These are phyloP conservation scores for Aethionema arabicum DNA, from an alignment of 345 rosid species.

Conservation along the genomic window DNA sequence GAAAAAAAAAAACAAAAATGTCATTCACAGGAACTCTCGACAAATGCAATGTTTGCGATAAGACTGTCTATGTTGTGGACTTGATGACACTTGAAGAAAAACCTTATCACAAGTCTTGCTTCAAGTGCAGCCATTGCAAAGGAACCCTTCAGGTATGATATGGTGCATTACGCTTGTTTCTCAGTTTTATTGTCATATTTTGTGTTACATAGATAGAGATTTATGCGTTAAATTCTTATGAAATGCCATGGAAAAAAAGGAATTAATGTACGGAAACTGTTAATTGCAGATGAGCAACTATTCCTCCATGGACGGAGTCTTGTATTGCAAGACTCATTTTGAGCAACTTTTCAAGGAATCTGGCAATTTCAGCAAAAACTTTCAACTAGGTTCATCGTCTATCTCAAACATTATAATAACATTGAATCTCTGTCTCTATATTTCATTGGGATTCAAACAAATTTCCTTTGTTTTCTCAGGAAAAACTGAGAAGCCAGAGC, in stretches of 20 bases:
- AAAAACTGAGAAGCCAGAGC: constrained; percentile 58
- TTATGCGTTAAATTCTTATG: not conserved
- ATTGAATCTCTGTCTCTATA: not conserved
- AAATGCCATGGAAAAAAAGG: no score
- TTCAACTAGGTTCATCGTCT: constrained; percentile 54
- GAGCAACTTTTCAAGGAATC: constrained; percentile 99
- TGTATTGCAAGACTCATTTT: constrained; percentile 94
- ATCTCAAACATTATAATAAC: not conserved
- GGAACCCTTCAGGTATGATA: constrained; percentile 67
- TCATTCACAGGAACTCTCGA: constrained; percentile 90
- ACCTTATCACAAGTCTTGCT: constrained; percentile 87
- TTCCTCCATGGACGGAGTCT: constrained; percentile 97
- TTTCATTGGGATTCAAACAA: not conserved
- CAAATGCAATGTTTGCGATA: constrained; percentile 89
- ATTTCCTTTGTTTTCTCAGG: constrained; percentile 33
- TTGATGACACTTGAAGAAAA: constrained; percentile 79
- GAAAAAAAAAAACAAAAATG: constrained; percentile 37
- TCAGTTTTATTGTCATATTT: not conserved
- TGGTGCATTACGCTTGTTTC: not conserved
- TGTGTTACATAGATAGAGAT: not conserved
- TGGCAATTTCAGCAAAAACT: constrained; percentile 97
- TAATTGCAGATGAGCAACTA: constrained; percentile 87
- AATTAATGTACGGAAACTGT: no score
- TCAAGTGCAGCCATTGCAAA: constrained; percentile 93
- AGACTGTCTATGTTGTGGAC: constrained; percentile 87